A percentile compares a stretch with the other conserved stretches of the same genome.
Evolutionary conservation across 164 flowering plant genomes (phyloP).

Genomic region (Litsea cubeba): DNA sequence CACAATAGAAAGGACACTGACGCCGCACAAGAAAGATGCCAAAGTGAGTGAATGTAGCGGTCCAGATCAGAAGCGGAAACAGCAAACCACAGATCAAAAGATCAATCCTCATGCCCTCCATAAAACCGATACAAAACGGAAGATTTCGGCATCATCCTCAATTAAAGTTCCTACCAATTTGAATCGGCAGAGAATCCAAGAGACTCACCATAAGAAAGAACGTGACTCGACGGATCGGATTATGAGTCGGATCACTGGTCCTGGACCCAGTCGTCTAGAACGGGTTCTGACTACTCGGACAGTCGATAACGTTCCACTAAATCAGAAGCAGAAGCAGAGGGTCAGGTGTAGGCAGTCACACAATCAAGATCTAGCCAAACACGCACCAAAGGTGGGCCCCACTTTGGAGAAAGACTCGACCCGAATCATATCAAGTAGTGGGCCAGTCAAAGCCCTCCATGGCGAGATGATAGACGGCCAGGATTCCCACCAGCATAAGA

Average conservation of each 20-base stretch:
- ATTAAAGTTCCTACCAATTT: background rate
- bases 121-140: background rate
- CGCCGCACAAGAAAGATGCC: background rate
- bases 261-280: background rate
- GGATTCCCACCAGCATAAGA: constrained; percentile 3
- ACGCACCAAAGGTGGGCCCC: constrained; percentile 3
- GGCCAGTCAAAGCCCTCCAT: background rate
- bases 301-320: background rate
- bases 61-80: too few relatives aligned
- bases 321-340: background rate
- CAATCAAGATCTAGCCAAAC: background rate
- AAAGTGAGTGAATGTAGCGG: too few relatives aligned
- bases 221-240: background rate
- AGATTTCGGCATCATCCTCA: background rate
- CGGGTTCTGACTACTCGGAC: background rate
- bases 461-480: background rate
- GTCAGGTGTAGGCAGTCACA: background rate
- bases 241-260: background rate
- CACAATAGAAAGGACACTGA: background rate
- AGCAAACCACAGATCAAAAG: too few relatives aligned
- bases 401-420: background rate
- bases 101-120: too few relatives aligned
- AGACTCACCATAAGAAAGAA: background rate
- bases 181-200: background rate
- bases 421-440: background rate